Percentiles rank a stretch among this genome's conserved stretches.
phyloP scores from a whole-genome alignment of 2,329 filamentous ascomycete genomes.

The Fusarium albidum region DNA sequence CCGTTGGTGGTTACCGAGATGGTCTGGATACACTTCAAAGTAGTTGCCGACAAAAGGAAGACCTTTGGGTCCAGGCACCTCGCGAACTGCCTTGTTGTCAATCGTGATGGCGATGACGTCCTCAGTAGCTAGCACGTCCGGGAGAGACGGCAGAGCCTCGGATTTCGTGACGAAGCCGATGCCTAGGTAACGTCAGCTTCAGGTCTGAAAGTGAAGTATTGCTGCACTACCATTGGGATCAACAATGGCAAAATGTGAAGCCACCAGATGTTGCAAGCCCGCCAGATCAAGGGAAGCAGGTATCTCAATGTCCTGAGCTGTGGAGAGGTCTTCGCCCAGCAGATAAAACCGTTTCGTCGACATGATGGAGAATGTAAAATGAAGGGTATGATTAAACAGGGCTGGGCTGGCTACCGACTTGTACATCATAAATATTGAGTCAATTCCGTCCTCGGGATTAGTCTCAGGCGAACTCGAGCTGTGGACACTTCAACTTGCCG shows the following conservation, averaged over 20 bases:
- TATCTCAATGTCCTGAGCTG: conserved; percentile 48
- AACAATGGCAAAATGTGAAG: conserved; percentile 54
- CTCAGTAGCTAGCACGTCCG: conserved; percentile 46
- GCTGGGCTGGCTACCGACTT: too few relatives aligned
- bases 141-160: conserved; percentile 42
- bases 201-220: too few relatives aligned
- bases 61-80: conserved; percentile 58
- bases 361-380: conserved; percentile 44
- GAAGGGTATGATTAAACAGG: too few relatives aligned
- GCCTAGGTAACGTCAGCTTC: conserved; percentile 38
- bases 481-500: conserved; percentile 1
- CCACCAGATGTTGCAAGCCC: conserved; percentile 49
- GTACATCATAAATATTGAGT: too few relatives aligned
- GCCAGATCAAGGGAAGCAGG: conserved; percentile 46
- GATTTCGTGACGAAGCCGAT: conserved; percentile 48
- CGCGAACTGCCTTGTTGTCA: conserved; percentile 57
- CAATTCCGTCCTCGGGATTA: too few relatives aligned
- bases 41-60: conserved; percentile 61
- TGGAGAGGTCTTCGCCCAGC: conserved; percentile 49
- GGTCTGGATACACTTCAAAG: conserved; percentile 64
- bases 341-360: conserved; percentile 52
- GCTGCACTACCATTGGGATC: conserved; percentile 46
- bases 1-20: conserved; percentile 64
- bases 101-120: conserved; percentile 53
- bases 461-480: too few relatives aligned